Evolutionary conservation across 441 rosid genomes (phyloP).

Genomic region (Sinapis alba): DNA sequence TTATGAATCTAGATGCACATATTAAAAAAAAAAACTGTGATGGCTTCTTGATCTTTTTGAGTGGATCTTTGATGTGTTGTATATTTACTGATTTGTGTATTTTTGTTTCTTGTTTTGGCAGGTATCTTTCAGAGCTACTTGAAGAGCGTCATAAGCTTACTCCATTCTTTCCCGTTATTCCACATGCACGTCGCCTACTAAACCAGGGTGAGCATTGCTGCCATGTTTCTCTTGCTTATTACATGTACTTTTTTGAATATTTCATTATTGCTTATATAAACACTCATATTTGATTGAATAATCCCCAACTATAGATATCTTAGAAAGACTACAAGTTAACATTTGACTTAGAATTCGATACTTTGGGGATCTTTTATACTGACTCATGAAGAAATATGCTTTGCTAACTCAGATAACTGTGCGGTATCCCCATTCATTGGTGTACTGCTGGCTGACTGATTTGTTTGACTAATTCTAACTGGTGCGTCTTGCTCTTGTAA

Average conservation of each 20-base stretch:
- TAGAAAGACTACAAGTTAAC: neutral
- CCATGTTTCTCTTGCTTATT: slow-evolving; percentile 1
- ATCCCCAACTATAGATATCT: slow-evolving; percentile 4
- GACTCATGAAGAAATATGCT: too few species aligned
- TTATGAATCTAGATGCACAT: slow-evolving; percentile 20
- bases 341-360: slow-evolving; percentile 10
- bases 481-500: slow-evolving; percentile 94
- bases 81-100: slow-evolving; percentile 13
- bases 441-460: slow-evolving; percentile 64
- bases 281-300: neutral
- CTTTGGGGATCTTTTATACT: too few species aligned
- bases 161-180: slow-evolving; percentile 82
- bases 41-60: slow-evolving; percentile 4
- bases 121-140: slow-evolving; percentile 78
- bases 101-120: slow-evolving; percentile 35
- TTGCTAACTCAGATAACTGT: slow-evolving; percentile 62
- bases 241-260: neutral
- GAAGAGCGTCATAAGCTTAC: slow-evolving; percentile 78
- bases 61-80: slow-evolving; percentile 15
- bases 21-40: neutral
- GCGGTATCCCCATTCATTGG: slow-evolving; percentile 61
- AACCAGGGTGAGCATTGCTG: slow-evolving; percentile 72
- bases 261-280: slow-evolving; percentile 4
- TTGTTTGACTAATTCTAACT: slow-evolving; percentile 83
- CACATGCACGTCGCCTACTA: slow-evolving; percentile 61